A percentile compares a stretch with the other conserved stretches of the same genome.
Evolutionary conservation across 768 basidiomycete species (phyloP).

Genomic region (Pleurotus cornucopiae): DNA sequence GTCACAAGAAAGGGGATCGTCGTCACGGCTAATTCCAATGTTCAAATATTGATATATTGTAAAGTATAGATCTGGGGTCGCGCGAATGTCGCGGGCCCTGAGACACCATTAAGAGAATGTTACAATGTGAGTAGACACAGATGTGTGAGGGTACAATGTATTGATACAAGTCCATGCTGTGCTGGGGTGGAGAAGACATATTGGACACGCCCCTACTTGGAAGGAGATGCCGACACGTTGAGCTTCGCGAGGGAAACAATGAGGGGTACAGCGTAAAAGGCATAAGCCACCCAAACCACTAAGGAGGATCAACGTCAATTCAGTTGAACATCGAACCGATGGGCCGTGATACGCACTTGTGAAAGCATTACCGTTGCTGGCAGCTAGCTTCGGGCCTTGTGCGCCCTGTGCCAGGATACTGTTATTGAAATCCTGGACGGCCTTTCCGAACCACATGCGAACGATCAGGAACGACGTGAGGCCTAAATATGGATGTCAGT

Average conservation of each 20-base stretch:
- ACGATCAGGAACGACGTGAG: conserved; percentile 66
- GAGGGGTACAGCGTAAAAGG: conserved; percentile 69
- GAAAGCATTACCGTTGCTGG: conserved; percentile 66
- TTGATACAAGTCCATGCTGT: too few relatives aligned
- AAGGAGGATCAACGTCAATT: background rate
- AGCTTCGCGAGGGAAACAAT: conserved; percentile 66
- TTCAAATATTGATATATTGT: too few relatives aligned
- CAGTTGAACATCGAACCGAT: background rate
- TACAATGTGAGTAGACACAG: too few relatives aligned
- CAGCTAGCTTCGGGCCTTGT: conserved; percentile 56
- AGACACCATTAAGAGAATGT: too few relatives aligned
- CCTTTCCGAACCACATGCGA: conserved; percentile 80
- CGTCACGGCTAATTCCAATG: too few relatives aligned
- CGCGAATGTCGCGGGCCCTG: too few relatives aligned
- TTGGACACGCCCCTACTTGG: conserved; percentile 24
- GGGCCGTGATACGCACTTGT: conserved; percentile 48
- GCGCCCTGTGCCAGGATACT: conserved; percentile 49
- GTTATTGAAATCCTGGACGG: conserved; percentile 72
- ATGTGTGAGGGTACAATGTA: too few relatives aligned
- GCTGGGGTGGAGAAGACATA: too few relatives aligned
- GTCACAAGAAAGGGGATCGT: too few relatives aligned
- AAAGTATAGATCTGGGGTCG: too few relatives aligned
- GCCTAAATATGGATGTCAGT: conserved; percentile 33
- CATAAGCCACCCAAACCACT: conserved; percentile 82
- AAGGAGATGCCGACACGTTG: conserved; percentile 44